Percentiles rank a stretch among this genome's conserved stretches.
phyloP scores from a whole-genome alignment of 345 rosid genomes.

The Eucalyptus virginea region DNA sequence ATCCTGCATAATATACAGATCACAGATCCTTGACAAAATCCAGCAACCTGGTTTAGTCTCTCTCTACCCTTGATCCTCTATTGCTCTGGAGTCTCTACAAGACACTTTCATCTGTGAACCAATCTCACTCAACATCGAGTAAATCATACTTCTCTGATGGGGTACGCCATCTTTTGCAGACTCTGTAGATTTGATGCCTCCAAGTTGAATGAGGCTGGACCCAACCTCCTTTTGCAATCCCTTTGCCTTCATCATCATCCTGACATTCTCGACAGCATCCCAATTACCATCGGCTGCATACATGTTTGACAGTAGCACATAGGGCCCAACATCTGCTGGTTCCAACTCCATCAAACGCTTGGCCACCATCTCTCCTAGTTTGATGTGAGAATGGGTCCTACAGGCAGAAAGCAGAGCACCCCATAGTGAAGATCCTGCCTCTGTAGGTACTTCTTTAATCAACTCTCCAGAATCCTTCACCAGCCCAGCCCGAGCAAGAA shows the following conservation, averaged over 20 bases:
- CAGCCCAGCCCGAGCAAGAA: conserved; percentile 39
- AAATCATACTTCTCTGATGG: conserved; percentile 10
- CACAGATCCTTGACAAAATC: not conserved
- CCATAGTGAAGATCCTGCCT: conserved; percentile 14
- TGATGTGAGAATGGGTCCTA: conserved; percentile 7
- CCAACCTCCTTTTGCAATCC: conserved; percentile 6
- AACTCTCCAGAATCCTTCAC: conserved; percentile 22
- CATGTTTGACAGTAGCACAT: conserved; percentile 35
- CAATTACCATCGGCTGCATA: conserved; percentile 47
- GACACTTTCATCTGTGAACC: conserved; percentile 16
- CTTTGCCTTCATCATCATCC: conserved; percentile 27
- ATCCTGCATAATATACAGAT: not conserved
- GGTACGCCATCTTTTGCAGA: not conserved
- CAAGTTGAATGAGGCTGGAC: conserved; percentile 1
- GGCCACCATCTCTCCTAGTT: conserved; percentile 39
- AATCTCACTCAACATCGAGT: conserved; percentile 41
- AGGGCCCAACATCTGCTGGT: conserved; percentile 31
- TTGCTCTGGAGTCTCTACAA: not conserved
- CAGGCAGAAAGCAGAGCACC: conserved; percentile 30
- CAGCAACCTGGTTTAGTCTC: not conserved
- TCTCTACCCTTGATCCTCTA: not conserved
- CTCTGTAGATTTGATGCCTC: not conserved
- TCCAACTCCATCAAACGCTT: conserved; percentile 26
- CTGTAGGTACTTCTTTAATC: conserved; percentile 2
- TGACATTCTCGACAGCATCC: conserved; percentile 36